Conservation (phyloP, 1,284 basidiomycete genomes). For the Hymenochaete sp. region DNA sequence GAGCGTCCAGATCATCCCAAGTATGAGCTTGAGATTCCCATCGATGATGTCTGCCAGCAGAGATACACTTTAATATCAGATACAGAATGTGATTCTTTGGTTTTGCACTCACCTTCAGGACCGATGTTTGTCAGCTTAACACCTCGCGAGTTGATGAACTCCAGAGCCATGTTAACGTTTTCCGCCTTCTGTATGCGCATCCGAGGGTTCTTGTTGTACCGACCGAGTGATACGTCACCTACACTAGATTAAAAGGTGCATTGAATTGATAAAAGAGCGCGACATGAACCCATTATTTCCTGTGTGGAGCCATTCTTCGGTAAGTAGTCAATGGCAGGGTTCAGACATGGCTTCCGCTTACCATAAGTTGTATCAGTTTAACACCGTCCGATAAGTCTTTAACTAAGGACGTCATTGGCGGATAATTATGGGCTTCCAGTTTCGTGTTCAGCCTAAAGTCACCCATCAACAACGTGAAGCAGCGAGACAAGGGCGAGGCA, state of each 20-base stretch:
- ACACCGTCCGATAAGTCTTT: conserved; percentile 93
- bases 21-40: conserved; percentile 92
- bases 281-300: conserved; percentile 82
- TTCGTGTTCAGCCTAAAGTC: conserved; percentile 83
- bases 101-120: conserved; percentile 67
- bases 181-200: conserved; percentile 97
- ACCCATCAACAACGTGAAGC: conserved; percentile 5
- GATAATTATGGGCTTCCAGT: conserved; percentile 76
- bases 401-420: conserved; percentile 86
- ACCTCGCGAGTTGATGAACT: conserved; percentile 90
- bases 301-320: conserved; percentile 26
- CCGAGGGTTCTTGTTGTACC: conserved; percentile 83
- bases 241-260: conserved; percentile 10
- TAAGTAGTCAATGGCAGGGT: conserved; percentile 9
- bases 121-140: conserved; percentile 98
- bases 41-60: conserved; percentile 81
- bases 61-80: neutral
- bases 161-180: conserved; percentile 93
- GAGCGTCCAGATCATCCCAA: conserved; percentile 99
- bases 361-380: conserved; percentile 87
- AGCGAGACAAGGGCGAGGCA: conserved; percentile 5
- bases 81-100: neutral
- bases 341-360: conserved; percentile 4
- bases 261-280: conserved; percentile 1
- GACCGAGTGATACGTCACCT: conserved; percentile 85